Base-by-base conservation (phyloP, 2,329 filamentous ascomycete genomes). In the Pseudogymnoascus sp. region DNA sequence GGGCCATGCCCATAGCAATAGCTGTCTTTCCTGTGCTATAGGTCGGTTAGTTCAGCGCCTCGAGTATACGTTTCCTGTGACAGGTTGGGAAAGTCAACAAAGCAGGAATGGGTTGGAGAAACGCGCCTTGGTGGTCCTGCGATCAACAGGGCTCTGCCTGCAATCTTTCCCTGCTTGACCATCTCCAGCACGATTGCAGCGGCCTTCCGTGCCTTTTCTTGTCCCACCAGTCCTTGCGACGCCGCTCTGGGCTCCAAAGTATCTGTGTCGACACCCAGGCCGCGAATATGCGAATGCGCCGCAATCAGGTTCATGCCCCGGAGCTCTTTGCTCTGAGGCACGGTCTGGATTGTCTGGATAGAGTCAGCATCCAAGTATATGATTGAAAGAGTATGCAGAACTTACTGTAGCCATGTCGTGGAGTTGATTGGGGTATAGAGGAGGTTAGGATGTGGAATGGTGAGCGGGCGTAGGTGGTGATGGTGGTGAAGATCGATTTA, bases 91-190 rank as follows among this genome's bases (percentile, higher is more conserved):
- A 1, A 27, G 21, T 13, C 41, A 2, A 25, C 13, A 7, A 59
- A 31, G 25, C 17, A 39, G 63, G 21, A 29, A 31, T 58, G n/a
- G 8, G 21, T 13, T 29, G 27, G 44, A 44, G n/a, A 21, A 17
- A 63, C 74, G 64, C 77, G 86, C 85, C 85, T 93, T 3, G 94
- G 94, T 64, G 94, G 94, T 0, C 94, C 94, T 58, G 94, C 93
- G 71, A 99, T 96, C 69, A 99, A 80, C 33, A 97, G 90, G 35
- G 94, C 94, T 71, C 93, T 87, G 61, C 94, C 94, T 63, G 94
- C 94, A 78, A 99, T 97, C 81, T 97, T 97, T 72, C 93, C 93
- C 73, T 97, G 92, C 79, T 96, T 97, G 71, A 96, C 95, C 94
- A 99, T 99, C 80, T 96, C 92, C 65, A 99, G 79, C 70, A 99